These are phyloP conservation scores for Perkinsela sp. DNA, from an alignment of 208 protist species.

Conservation along the genomic window DNA sequence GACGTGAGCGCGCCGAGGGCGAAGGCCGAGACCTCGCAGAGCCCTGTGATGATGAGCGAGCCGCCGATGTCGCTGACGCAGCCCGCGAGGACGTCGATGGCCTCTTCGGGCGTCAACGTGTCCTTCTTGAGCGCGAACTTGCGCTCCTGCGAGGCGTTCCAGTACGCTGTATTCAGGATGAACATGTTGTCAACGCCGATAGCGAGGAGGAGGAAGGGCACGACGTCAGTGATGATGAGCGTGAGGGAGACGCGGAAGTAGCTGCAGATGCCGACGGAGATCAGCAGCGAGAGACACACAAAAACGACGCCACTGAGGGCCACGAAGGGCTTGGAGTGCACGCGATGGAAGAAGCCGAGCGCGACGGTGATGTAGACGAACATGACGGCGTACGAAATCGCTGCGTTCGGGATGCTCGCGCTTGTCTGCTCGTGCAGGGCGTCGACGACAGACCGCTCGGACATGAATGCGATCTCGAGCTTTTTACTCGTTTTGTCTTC, in stretches of 20 bases:
- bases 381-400: conserved; percentile 15
- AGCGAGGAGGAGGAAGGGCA: conserved; percentile 28
- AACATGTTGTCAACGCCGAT: conserved; percentile 49
- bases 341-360: conserved; percentile 9
- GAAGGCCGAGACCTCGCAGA: conserved; percentile 12
- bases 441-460: conserved; percentile 16
- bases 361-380: conserved; percentile 20
- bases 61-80: conserved; percentile 9
- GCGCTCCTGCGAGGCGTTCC: conserved; percentile 7
- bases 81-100: conserved; percentile 3
- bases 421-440: conserved; percentile 9
- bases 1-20: conserved; percentile 11
- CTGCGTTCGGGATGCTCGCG: conserved; percentile 13
- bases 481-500: not conserved
- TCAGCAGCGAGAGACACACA: conserved; percentile 10
- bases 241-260: conserved; percentile 11
- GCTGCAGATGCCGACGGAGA: conserved; percentile 8
- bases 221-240: conserved; percentile 26
- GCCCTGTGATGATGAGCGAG: conserved; percentile 12
- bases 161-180: conserved; percentile 18
- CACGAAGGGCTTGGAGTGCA: conserved; percentile 8
- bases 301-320: conserved; percentile 12
- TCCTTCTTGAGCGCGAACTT: not conserved
- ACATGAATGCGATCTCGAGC: not conserved
- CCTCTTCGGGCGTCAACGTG: conserved; percentile 4